Conservation (phyloP, 805 yeast species). For the Saccharomycopsis sp. region DNA sequence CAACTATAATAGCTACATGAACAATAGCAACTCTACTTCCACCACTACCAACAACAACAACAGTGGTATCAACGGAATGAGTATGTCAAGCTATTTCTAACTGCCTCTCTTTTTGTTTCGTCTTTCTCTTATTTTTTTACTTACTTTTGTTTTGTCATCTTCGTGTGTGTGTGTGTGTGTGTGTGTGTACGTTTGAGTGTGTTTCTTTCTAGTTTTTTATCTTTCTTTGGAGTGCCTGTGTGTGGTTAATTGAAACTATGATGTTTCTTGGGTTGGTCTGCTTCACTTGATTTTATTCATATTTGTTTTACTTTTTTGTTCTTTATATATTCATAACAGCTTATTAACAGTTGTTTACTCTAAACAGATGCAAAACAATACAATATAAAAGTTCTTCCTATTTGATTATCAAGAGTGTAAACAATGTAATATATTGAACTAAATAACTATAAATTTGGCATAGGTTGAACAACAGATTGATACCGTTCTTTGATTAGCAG, state of each 20-base stretch:
- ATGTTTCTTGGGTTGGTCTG: neutral
- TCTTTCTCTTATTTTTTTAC: neutral
- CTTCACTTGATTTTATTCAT: neutral
- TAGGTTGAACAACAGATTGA: neutral
- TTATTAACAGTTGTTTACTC: neutral
- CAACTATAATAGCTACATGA: neutral
- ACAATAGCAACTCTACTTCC: neutral
- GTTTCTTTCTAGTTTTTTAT: too few species aligned
- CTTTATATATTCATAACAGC: neutral
- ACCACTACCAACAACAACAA: neutral
- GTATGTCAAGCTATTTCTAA: constrained; percentile 11
- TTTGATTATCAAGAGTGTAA: too few species aligned
- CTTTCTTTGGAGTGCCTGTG: neutral
- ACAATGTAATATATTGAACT: neutral
- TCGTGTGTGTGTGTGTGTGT: neutral
- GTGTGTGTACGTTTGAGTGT: neutral
- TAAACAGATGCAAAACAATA: neutral
- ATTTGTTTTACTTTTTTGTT: neutral
- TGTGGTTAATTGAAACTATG: neutral
- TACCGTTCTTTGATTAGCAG: neutral
- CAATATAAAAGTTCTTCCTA: neutral
- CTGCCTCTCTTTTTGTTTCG: neutral
- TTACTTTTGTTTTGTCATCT: neutral
- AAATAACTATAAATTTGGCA: neutral
- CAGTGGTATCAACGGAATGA: constrained; percentile 1